These are phyloP conservation scores for Copromyces sp. DNA, from an alignment of 495 filamentous ascomycete genomes.

Conservation along the genomic window DNA sequence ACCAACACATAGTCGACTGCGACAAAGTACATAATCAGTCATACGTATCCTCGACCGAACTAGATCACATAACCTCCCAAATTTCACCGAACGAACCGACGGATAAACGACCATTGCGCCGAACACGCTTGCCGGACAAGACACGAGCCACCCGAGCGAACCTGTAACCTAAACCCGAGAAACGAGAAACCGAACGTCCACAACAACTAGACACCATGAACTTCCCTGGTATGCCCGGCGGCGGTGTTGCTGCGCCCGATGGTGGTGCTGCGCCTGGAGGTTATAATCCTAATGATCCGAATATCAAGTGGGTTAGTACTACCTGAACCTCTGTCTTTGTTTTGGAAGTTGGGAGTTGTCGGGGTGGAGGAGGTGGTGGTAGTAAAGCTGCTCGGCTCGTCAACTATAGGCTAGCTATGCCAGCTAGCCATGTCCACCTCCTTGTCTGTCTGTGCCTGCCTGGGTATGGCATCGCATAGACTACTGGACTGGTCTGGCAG, in stretches of 20 bases:
- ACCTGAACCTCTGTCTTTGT: neutral
- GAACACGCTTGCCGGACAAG: neutral
- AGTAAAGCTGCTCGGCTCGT: neutral
- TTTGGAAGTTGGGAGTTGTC: neutral
- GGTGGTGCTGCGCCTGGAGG: conserved; percentile 3
- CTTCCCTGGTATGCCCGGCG: conserved; percentile 13
- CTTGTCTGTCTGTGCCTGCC: neutral
- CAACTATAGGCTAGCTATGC: neutral
- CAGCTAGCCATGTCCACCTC: neutral
- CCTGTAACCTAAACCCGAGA: neutral
- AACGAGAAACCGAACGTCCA: neutral
- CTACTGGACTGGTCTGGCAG: neutral
- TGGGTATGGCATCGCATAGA: neutral
- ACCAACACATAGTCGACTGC: neutral
- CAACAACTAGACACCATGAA: conserved; percentile 8
- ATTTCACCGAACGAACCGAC: neutral
- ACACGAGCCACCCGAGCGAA: neutral
- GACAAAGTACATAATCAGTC: neutral
- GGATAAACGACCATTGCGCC: neutral
- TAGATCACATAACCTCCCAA: neutral
- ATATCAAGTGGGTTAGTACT: conserved; percentile 23
- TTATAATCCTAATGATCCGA: conserved; percentile 33
- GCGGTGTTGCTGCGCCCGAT: neutral
- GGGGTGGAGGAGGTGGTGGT: neutral
- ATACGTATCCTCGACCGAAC: neutral